Percentiles rank a stretch among this genome's conserved stretches.
These are phyloP conservation scores for Vitis hybrid DNA, from an alignment of 177 flowering plant genomes.

Conservation along the genomic window DNA sequence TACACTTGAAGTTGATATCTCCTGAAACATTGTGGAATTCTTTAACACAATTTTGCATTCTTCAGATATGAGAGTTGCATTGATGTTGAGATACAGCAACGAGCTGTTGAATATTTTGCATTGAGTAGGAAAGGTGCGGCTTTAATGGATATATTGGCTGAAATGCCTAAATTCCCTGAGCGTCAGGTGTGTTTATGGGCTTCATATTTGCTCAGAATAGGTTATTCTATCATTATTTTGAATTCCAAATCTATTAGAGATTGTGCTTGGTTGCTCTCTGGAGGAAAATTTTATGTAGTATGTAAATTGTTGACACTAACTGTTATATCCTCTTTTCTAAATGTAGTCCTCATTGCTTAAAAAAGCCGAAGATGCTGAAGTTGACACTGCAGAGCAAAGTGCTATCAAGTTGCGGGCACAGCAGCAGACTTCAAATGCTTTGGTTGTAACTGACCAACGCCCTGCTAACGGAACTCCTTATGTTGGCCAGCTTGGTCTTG, in stretches of 20 bases:
- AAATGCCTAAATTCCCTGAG: conserved; percentile 99
- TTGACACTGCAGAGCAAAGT: conserved; percentile 97
- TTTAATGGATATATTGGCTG: conserved; percentile 87
- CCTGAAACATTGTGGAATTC: neutral
- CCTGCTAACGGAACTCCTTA: conserved; percentile 69
- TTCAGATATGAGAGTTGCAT: conserved; percentile 92
- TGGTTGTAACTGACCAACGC: conserved; percentile 77
- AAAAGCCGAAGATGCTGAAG: conserved; percentile 90
- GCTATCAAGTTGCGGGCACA: conserved; percentile 88
- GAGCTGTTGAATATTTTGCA: conserved; percentile 91
- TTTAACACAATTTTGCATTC: conserved; percentile 9
- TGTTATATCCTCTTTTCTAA: conserved; percentile 1
- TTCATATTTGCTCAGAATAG: neutral
- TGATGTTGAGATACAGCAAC: conserved; percentile 95
- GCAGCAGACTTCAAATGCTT: conserved; percentile 85
- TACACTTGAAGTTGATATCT: too few species aligned
- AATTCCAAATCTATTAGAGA: neutral
- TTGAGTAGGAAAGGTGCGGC: conserved; percentile 90
- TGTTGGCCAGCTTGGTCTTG: conserved; percentile 61
- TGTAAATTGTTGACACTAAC: conserved; percentile 13
- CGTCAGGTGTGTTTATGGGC: conserved; percentile 60
- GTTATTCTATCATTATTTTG: neutral
- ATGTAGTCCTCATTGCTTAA: conserved; percentile 82
- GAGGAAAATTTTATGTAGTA: neutral
- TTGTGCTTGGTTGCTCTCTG: neutral